Evolutionary conservation across 768 basidiomycete species (phyloP), one percentile per base, ranked within the genome.

Genomic region (Ephemerocybe angulata): DNA sequence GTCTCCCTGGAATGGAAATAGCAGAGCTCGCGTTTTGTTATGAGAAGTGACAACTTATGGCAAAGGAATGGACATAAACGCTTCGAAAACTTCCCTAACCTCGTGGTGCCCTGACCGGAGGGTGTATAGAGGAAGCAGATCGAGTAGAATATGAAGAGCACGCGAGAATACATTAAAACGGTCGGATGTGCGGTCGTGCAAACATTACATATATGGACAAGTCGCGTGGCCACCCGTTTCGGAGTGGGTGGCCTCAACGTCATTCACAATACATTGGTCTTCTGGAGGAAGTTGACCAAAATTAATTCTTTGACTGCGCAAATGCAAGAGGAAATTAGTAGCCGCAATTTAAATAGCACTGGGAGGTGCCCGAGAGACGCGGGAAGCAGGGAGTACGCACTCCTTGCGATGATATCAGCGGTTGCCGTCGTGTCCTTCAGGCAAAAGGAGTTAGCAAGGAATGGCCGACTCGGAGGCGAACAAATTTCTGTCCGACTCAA

Each of bases 261-360:
- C n/a, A n/a, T n/a, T 68, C 61, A 75, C 47, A 76, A 54, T 38
- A 76, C 69, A 54, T 66, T 69, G 31, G 68, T 71, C 40, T 65
- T 54, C 19, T 67, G 57, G 19, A 76, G 63, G 29, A 70, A 58
- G 52, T 71, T 70, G 15, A 73, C 61, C 6, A 74, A 24, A 31
- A 50, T 50, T 31, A 33, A 29, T 11, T 50, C 48, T 31, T 31
- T 27, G 31, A 50, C 48, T 50, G 21, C 30, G 42, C 15, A 13
- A 48, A 29, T 30, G 11, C 13, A 19, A 15, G 27, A 4, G 21
- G 10, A 35, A 35, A 17, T n/a, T 8, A 30, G 31, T n/a, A 50
- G 46, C 28, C 25, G 25, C 25, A n/a, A n/a, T n/a, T n/a, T n/a
- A n/a, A n/a, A n/a, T n/a, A n/a, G 46, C 28, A 28, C 25, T 27